Base-by-base conservation (phyloP, 2,329 filamentous ascomycete genomes). In the Escovopsis sp. region DNA sequence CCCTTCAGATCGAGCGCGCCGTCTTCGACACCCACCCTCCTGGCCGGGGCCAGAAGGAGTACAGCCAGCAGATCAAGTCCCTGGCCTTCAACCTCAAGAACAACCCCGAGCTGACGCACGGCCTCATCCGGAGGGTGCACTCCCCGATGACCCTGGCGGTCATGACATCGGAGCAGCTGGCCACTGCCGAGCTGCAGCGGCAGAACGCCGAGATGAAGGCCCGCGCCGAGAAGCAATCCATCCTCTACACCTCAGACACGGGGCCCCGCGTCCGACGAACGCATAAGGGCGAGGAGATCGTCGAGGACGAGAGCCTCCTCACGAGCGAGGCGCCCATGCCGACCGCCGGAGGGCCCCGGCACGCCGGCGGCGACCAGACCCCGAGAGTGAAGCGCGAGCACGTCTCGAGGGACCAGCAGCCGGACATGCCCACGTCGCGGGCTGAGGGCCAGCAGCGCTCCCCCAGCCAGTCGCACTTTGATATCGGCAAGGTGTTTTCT, bases 261-360 rank as follows among this genome's bases (percentile, higher is more conserved):
- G 72, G 76, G 39, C 86, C 88, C 4, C 78, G 87, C 3, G 80
- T 95, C 44, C 76, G 87, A 53, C 79, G 85, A 51, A 95, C 89
- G 2, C 89, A 96, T 66, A 96, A 96, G 61, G 91, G 91, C 11
- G 88, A 95, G 45, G 91, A 96, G 57, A 62, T 94, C 12, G 73
- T 96, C 12, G 87, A 89, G 47, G 78, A 82, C 38, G 85, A 93
- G 32, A 69, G 63, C n/a, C 58, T 62, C 33, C 46, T 61, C n/a
- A 56, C 53, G 11, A 58, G 55, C 33, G 60, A 64, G 23, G 54
- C 56, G n/a, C 58, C 58, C 8, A 52, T 56, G 15, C 60, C 61
- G 23, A 47, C 33, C 26, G 43, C 48, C 9, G 28, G 28, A 4
- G 11, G 28, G 28, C 28, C 8, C 8, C 28, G 11, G 28, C 28